Conservation (phyloP, 495 filamentous ascomycete species). For the Hypoxylon fragiforme region DNA sequence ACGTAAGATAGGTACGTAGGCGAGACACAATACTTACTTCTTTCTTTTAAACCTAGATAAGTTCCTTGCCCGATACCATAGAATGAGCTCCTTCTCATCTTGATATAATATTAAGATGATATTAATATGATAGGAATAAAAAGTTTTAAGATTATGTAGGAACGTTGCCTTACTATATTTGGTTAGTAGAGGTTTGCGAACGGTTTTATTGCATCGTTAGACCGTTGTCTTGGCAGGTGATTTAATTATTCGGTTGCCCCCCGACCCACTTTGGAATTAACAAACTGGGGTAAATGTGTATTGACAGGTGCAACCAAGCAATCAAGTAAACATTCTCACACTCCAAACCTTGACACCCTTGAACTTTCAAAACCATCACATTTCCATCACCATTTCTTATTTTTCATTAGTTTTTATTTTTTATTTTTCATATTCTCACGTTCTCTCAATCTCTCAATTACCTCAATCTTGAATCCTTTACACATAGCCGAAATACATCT, state of each 20-base stretch:
- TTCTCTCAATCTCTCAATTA: neutral
- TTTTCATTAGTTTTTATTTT: neutral
- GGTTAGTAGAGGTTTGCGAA: neutral
- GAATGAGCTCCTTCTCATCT: no score
- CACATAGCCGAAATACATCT: conserved; percentile 7
- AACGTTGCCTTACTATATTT: neutral
- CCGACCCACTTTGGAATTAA: neutral
- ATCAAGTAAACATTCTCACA: neutral
- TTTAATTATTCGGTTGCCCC: neutral
- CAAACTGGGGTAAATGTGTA: neutral
- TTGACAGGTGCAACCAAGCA: neutral
- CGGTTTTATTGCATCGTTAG: neutral
- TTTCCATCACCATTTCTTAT: neutral
- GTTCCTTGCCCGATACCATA: neutral
- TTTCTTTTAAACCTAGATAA: no score
- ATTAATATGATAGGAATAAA: no score
- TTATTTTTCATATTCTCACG: neutral
- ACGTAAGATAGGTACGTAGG: no score
- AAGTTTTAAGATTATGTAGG: neutral
- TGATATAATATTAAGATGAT: no score
- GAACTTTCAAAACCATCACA: neutral
- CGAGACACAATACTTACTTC: no score
- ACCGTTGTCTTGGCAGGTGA: neutral
- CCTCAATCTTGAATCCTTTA: neutral
- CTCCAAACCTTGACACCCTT: neutral